Evolutionary conservation across 2,329 filamentous ascomycete genomes (phyloP).

Genomic region (Fusarium sp.): DNA sequence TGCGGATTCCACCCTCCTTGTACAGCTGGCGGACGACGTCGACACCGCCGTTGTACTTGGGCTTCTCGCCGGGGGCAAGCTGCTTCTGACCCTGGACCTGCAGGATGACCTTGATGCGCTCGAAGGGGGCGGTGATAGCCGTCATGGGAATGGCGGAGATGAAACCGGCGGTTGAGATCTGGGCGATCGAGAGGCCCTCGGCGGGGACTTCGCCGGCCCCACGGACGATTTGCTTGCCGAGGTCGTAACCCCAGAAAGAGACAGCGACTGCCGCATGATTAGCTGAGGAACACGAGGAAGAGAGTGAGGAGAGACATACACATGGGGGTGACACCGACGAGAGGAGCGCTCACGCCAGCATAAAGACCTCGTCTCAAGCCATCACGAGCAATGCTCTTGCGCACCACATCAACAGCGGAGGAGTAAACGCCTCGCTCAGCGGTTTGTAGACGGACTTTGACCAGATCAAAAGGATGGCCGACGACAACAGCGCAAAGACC

Average conservation of each 20-base stretch:
- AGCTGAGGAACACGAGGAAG: neutral
- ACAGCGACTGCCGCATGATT: slow-evolving; percentile 68
- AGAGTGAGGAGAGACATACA: slow-evolving; percentile 71
- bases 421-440: slow-evolving; percentile 93
- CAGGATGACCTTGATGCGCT: slow-evolving; percentile 97
- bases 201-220: slow-evolving; percentile 73
- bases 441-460: slow-evolving; percentile 97
- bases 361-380: slow-evolving; percentile 86
- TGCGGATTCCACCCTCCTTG: slow-evolving; percentile 87
- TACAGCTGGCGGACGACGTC: slow-evolving; percentile 97
- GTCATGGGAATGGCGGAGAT: slow-evolving; percentile 99
- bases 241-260: slow-evolving; percentile 88
- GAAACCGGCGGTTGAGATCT: slow-evolving; percentile 93
- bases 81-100: slow-evolving; percentile 97
- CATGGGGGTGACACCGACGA: slow-evolving; percentile 98
- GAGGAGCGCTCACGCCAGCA: slow-evolving; percentile 94
- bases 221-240: slow-evolving; percentile 90
- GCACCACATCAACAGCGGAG: slow-evolving; percentile 90
- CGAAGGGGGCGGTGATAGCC: slow-evolving; percentile 96
- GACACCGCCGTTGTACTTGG: slow-evolving; percentile 85
- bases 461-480: slow-evolving; percentile 95
- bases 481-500: slow-evolving; percentile 95
- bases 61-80: slow-evolving; percentile 89
- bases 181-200: slow-evolving; percentile 82
- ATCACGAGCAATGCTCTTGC: slow-evolving; percentile 88